A percentile compares a stretch with the other conserved stretches of the same genome.
phyloP scores from a whole-genome alignment of 768 basidiomycete species.

The Sistotremastrum suecicum region DNA sequence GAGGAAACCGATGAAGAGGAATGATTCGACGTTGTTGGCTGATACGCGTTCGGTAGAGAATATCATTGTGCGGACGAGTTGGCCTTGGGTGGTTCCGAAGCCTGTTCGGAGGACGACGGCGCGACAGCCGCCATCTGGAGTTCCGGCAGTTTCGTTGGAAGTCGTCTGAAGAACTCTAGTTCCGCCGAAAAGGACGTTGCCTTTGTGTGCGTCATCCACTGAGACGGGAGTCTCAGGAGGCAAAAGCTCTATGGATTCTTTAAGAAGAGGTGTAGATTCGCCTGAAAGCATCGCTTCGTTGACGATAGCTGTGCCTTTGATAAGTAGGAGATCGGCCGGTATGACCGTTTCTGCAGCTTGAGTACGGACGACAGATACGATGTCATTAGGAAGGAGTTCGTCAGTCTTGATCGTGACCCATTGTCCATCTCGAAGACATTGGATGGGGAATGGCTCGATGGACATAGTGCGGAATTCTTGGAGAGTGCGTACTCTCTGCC shows the following conservation, averaged over 20 bases:
- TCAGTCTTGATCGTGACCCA: constrained; percentile 80
- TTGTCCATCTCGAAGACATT: constrained; percentile 61
- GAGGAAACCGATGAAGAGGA: constrained; percentile 96
- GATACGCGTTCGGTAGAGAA: constrained; percentile 95
- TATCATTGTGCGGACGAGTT: constrained; percentile 96
- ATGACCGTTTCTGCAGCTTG: constrained; percentile 66
- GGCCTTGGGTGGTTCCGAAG: constrained; percentile 95
- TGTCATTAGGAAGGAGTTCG: constrained; percentile 80
- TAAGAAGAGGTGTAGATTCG: constrained; percentile 92
- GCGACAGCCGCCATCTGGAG: constrained; percentile 87
- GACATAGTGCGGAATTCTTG: constrained; percentile 97
- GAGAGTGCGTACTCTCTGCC: constrained; percentile 91
- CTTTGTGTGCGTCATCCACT: constrained; percentile 77
- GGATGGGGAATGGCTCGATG: constrained; percentile 78
- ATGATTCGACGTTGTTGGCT: constrained; percentile 90
- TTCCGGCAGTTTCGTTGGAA: constrained; percentile 26
- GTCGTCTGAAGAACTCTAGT: constrained; percentile 90
- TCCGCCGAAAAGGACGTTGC: constrained; percentile 82
- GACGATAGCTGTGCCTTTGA: constrained; percentile 88
- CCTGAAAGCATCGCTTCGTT: constrained; percentile 99
- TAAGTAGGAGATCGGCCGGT: constrained; percentile 86
- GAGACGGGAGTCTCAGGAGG: constrained; percentile 65
- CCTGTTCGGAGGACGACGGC: constrained; percentile 90
- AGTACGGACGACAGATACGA: constrained; percentile 61
- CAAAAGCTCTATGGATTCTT: constrained; percentile 84